Evolutionary conservation across 2,329 filamentous ascomycete genomes (phyloP), one percentile per base, ranked within the genome.

Genomic region (Madurella mycetomatis): DNA sequence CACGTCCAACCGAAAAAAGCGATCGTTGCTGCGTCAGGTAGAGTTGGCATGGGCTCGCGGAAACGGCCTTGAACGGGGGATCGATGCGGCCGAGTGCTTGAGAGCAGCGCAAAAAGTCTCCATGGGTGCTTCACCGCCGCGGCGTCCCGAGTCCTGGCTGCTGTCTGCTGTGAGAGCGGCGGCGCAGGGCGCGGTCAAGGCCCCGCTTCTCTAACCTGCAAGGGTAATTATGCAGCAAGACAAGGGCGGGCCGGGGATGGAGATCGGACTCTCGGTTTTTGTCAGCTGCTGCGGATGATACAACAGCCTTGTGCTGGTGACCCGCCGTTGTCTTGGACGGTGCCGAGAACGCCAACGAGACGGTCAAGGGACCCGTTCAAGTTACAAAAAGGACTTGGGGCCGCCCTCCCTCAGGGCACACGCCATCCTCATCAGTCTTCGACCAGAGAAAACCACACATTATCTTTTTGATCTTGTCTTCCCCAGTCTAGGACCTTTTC

Each of bases 271-370:
- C 56, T 60, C 56, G 58, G 49, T 57, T 62, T 62, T 63, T 62
- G 62, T 64, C 62, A 64, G 62, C 62, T 64, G 62, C 61, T 59
- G 61, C 56, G 58, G 56, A 64, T 61, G 60, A 63, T 54, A 60
- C 61, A 63, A 41, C 17, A 62, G 52, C 59, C 60, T 42, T 58
- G 62, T 51, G 54, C 61, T 58, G 61, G 62, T 64, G 61, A 64
- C 62, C 57, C 51, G 53, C 55, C 53, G 54, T 25, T 57, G 58
- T 62, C 57, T 56, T 58, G 55, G 57, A 58, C 49, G 50, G 53
- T 57, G 54, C 59, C 57, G 58, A 37, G 34, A 62, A 60, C 56
- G 48, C 57, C 59, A 64, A 62, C 57, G 58, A 11, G 47, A 56
- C 61, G 51, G 54, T 57, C 54, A 60, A 59, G 57, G 51, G 49